Percentiles rank a stretch among this genome's conserved stretches.
Conservation (phyloP, 75 land plant species). For the Adiantum capillusveneris region DNA sequence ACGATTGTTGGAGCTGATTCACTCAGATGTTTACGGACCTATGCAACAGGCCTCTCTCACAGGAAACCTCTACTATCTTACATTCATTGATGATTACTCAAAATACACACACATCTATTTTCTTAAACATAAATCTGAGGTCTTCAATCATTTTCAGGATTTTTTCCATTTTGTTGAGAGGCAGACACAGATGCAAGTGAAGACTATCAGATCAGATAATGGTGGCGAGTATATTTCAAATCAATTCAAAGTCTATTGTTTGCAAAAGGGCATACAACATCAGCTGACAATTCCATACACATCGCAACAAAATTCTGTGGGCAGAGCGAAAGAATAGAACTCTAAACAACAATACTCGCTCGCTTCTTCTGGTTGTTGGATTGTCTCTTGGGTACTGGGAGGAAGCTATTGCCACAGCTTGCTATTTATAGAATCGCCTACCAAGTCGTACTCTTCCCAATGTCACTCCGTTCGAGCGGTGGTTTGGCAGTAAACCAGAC, state of each 20-base stretch:
- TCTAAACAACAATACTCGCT: neutral
- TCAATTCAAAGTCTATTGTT: neutral
- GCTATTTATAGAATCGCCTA: slow-evolving; percentile 4
- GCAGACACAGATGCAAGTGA: neutral
- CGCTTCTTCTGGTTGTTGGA: neutral
- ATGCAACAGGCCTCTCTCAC: neutral
- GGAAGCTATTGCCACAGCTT: slow-evolving; percentile 7
- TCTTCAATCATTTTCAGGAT: neutral
- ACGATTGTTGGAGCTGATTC: neutral
- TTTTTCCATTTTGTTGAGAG: neutral
- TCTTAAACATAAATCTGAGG: neutral
- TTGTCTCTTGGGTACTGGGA: slow-evolving; percentile 10
- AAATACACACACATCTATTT: neutral
- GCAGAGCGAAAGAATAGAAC: slow-evolving; percentile 4
- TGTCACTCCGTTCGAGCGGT: slow-evolving; percentile 6
- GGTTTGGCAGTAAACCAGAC: slow-evolving; percentile 3
- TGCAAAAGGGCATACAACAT: neutral
- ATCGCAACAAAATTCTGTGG: slow-evolving; percentile 4
- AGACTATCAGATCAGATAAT: neutral
- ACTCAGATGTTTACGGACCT: neutral
- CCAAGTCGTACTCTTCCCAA: neutral
- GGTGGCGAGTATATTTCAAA: slow-evolving; percentile 2
- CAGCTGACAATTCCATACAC: neutral
- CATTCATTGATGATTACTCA: slow-evolving; percentile 3
- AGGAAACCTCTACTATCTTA: neutral